phyloP scores from a whole-genome alignment of 2,329 filamentous ascomycete genomes.

The Penicillium sp. region DNA sequence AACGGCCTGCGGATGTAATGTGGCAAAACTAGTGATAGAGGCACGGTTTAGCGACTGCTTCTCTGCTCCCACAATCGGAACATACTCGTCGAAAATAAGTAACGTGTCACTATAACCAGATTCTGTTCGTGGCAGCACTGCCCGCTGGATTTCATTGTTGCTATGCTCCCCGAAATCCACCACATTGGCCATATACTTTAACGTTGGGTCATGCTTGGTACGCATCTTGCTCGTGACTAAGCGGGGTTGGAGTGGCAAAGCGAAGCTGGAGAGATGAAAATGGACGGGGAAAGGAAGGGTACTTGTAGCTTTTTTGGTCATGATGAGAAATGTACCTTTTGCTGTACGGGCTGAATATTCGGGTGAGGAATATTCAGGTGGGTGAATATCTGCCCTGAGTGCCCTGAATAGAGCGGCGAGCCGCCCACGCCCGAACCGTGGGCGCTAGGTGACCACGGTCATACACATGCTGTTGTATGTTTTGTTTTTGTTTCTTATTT shows the following conservation, averaged over 20 bases:
- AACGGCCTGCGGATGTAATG: not conserved
- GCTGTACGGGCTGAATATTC: no score
- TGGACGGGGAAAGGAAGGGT: no score
- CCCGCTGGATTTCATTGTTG: not conserved
- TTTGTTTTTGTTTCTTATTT: no score
- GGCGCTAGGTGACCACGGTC: not conserved
- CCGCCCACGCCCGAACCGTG: not conserved
- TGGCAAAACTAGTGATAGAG: not conserved
- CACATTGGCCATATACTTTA: no score
- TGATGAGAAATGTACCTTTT: no score
- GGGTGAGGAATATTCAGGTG: not conserved
- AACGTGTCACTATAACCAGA: not conserved
- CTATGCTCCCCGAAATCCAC: not conserved
- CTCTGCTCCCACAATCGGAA: not conserved
- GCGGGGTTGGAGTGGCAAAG: no score
- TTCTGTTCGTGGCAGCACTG: not conserved
- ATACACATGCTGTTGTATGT: not conserved
- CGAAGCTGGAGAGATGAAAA: no score
- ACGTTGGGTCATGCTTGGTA: no score
- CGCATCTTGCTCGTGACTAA: no score
- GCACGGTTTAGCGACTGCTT: not conserved
- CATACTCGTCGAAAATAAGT: not conserved
- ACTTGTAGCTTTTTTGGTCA: no score
- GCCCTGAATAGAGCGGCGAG: constrained; percentile 2
- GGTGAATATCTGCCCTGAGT: not conserved